Conservation (phyloP, 257 asterid genomes). For the Penstemon eatonii region DNA sequence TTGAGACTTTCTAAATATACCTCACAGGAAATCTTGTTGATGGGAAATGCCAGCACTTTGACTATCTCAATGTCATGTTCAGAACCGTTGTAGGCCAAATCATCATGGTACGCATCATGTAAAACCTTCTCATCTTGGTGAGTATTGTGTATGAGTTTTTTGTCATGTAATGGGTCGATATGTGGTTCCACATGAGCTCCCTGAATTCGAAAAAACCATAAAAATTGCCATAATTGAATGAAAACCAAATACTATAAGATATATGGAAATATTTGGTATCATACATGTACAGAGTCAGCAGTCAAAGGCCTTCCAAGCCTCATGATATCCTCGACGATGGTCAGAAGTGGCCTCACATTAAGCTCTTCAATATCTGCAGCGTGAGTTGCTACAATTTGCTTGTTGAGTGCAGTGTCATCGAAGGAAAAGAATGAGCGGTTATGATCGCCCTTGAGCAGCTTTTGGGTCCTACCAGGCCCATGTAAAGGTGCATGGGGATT, state of each 20-base stretch:
- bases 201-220: slow-evolving; percentile 24
- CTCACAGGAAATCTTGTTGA: slow-evolving; percentile 67
- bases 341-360: slow-evolving; percentile 54
- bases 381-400: slow-evolving; percentile 49
- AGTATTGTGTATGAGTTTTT: slow-evolving; percentile 32
- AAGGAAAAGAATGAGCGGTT: slow-evolving; percentile 40
- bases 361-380: slow-evolving; percentile 55
- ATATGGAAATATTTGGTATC: background rate
- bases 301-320: slow-evolving; percentile 38
- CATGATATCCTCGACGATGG: slow-evolving; percentile 61
- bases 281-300: slow-evolving; percentile 25
- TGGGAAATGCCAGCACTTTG: slow-evolving; percentile 57
- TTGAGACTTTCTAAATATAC: slow-evolving; percentile 32
- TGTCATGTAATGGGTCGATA: slow-evolving; percentile 36
- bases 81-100: slow-evolving; percentile 26
- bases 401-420: slow-evolving; percentile 57
- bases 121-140: slow-evolving; percentile 38
- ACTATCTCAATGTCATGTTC: slow-evolving; percentile 52
- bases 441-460: slow-evolving; percentile 37
- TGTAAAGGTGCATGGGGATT: slow-evolving; percentile 11
- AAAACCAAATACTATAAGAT: background rate
- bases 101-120: slow-evolving; percentile 29
- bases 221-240: background rate
- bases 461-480: slow-evolving; percentile 20
- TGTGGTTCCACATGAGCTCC: slow-evolving; percentile 31